These are phyloP conservation scores for Penium margaritaceum DNA, from an alignment of 139 green algal genomes.

Conservation along the genomic window DNA sequence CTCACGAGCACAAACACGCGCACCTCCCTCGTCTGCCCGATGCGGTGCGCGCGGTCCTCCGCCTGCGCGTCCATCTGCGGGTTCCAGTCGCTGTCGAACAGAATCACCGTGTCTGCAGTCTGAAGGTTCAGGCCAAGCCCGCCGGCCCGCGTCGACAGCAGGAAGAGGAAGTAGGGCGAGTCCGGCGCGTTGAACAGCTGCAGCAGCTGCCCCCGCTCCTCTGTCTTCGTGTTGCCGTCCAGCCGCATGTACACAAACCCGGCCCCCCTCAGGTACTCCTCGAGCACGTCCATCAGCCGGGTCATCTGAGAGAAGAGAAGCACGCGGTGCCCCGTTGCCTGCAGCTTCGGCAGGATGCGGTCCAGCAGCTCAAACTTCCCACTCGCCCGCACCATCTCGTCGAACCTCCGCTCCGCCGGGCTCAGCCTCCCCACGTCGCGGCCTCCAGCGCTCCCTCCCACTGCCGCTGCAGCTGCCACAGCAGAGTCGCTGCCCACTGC, in stretches of 20 bases:
- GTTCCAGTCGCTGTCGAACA: constrained; percentile 72
- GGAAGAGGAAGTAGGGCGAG: constrained; percentile 63
- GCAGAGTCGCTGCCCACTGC: too few species aligned
- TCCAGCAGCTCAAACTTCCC: constrained; percentile 66
- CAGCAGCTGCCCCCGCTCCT: constrained; percentile 53
- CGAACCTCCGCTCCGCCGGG: constrained; percentile 44
- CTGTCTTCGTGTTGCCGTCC: constrained; percentile 68
- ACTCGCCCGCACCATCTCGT: constrained; percentile 53
- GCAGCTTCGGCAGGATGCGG: constrained; percentile 61
- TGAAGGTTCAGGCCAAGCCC: constrained; percentile 75
- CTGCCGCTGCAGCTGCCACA: too few species aligned
- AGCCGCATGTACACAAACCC: constrained; percentile 61
- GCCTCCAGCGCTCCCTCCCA: too few species aligned
- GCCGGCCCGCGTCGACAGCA: constrained; percentile 69
- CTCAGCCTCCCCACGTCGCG: background rate
- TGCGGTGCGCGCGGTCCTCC: constrained; percentile 67
- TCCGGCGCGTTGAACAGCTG: constrained; percentile 59
- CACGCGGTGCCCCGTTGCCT: constrained; percentile 53
- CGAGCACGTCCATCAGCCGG: constrained; percentile 36
- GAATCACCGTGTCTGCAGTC: constrained; percentile 71
- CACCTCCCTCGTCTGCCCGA: constrained; percentile 66
- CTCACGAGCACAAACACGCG: constrained; percentile 70
- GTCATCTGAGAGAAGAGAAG: constrained; percentile 69
- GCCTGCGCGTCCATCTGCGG: constrained; percentile 63
- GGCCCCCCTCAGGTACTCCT: constrained; percentile 55